Evolutionary conservation across 2,329 filamentous ascomycete genomes (phyloP), one percentile per base, ranked within the genome.

Genomic region (Cercospora sp.): DNA sequence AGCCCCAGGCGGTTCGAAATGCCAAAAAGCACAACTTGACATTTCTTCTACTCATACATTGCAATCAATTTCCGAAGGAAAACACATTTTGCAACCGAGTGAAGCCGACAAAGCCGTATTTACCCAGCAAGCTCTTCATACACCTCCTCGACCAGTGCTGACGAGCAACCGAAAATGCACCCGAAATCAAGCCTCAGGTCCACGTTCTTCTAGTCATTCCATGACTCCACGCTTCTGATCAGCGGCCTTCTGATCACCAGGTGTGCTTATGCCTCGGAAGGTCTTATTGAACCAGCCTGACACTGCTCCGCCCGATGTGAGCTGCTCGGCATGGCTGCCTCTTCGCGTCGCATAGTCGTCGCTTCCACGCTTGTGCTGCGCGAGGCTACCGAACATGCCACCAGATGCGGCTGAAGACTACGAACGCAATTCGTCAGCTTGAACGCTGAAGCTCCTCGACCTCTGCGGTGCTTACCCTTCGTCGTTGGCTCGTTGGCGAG

Each of bases 271-370:
- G 23, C 75, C 75, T 36, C 72, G 68, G 69, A 77, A 77, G 1
- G 75, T 77, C 51, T 67, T 68, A 58, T 76, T 73, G 65, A 72
- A 77, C 75, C 75, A 77, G 9, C 71, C 72, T 45, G 68, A 68
- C 1, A 75, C 62, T 8, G 75, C 48, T 28, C 74, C 74, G 7
- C 70, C 70, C 6, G 45, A 51, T 13, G 55, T 45, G 12, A 65
- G 36, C 63, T 74, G 72, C 26, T 76, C 75, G 30, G 63, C 53
- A 30, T 74, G 72, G 59, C 73, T 76, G n/a, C 70, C 70, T 18
- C 76, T 72, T 16, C 76, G 73, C 28, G 73, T 69, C 16, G 65
- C 72, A 62, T 77, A 77, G 66, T 77, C 76, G 65, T 77, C 67
- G 64, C 75, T 77, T 16, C 76, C 76, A 5, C 76, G 72, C 66